Base-by-base conservation (phyloP, 441 rosid genomes). In the Gossypium trilobum region DNA sequence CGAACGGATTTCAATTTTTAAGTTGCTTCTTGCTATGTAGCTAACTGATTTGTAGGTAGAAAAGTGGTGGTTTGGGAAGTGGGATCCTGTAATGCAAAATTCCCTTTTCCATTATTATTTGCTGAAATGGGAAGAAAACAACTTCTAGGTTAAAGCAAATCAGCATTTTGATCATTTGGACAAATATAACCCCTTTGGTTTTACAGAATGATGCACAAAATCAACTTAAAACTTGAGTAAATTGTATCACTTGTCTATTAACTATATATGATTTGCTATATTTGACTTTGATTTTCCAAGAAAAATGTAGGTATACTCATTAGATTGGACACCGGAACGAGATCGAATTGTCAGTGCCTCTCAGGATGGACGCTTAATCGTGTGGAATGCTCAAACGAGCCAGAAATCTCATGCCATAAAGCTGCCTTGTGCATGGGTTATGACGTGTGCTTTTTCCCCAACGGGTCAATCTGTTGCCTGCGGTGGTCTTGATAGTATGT, bases 391-490 rank as follows among this genome's bases (percentile, higher is more conserved):
- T 68, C 81, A 87, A 63, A 95, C 99, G 10, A 95, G 99, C 84
- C 97, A 91, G 87, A 95, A 93, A 84, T 90, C 89, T 72, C 97
- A 95, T 80, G 89, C 93, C 56, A 93, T 95, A 27, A 95, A 91
- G 81, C 88, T 95, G 73, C 99, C 97, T 70, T 90, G 97, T 77
- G 95, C 98, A 0, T 90, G 97, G 97, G 96, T 93, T 79, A 93
- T 90, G 99, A 88, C 97, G 14, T 93, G 98, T 78, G 99, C 97
- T 52, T 95, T 95, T 83, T 92, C 96, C 64, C 97, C 99, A 0
- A 85, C 85, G 31, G 92, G 99, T 70, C 97, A 89, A 73, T 86
- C 93, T 2, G 98, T 95, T 79, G 96, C 99, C 29, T 90, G 96
- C 76, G 98, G 99, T 65, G 99, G 98, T 74, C 95, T 93, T 70